Conservation (phyloP, 129 eudicot species). For the Apium graveolens region DNA sequence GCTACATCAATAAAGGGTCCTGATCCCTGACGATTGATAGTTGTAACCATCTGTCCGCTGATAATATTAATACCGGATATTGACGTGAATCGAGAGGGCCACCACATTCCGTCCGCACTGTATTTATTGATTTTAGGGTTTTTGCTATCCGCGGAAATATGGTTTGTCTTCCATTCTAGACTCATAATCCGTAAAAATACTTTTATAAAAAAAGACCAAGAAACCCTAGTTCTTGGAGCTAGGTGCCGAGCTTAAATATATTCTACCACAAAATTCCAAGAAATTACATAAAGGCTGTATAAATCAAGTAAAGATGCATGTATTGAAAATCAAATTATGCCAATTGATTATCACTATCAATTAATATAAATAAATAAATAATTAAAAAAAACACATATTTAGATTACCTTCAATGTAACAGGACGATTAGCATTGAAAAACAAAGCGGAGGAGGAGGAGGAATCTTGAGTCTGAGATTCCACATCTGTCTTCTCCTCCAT, state of each 20-base stretch:
- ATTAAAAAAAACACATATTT: background rate
- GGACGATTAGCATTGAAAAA: slow-evolving; percentile 35
- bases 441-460: slow-evolving; percentile 18
- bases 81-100: too few species aligned
- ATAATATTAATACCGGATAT: too few species aligned
- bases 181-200: background rate
- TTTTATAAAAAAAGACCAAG: background rate
- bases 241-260: background rate
- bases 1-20: too few species aligned
- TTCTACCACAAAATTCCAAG: background rate
- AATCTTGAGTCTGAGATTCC: slow-evolving; percentile 24
- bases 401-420: slow-evolving; percentile 35
- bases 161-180: too few species aligned
- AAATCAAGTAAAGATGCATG: background rate
- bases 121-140: too few species aligned
- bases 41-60: too few species aligned
- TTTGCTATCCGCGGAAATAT: too few species aligned
- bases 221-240: slow-evolving; percentile 3
- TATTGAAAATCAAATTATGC: background rate
- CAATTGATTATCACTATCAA: background rate
- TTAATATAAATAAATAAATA: background rate
- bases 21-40: too few species aligned
- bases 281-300: background rate
- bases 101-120: too few species aligned
- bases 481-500: slow-evolving; percentile 22